A percentile compares a stretch with the other conserved stretches of the same genome.
These are phyloP conservation scores for Kregervanrija pseudodelftensis DNA, from an alignment of 805 yeast species.

Conservation along the genomic window DNA sequence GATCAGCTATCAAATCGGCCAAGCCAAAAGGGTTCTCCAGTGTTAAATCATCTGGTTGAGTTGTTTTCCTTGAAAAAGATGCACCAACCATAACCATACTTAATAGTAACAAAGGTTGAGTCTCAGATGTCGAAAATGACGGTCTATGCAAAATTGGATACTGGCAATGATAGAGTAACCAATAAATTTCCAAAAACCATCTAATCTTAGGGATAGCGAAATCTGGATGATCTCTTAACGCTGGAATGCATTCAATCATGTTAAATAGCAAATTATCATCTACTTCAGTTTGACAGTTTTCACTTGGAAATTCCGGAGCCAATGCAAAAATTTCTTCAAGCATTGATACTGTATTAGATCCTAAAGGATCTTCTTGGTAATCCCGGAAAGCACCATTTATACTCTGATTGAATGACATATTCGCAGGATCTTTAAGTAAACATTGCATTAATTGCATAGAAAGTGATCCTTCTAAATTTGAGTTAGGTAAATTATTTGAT, in stretches of 20 bases:
- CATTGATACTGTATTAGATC: constrained; percentile 14
- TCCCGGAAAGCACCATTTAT: constrained; percentile 13
- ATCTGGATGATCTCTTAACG: constrained; percentile 13
- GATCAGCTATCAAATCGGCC: constrained; percentile 32
- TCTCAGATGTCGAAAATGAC: constrained; percentile 41
- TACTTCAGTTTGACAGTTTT: constrained; percentile 16
- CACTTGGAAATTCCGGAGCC: constrained; percentile 19
- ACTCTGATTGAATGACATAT: constrained; percentile 11
- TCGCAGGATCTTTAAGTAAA: constrained; percentile 12
- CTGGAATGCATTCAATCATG: constrained; percentile 15
- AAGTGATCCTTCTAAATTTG: too few species aligned
- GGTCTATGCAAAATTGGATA: constrained; percentile 41
- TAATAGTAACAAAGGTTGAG: constrained; percentile 45
- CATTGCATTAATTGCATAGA: constrained; percentile 11
- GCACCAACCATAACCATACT: constrained; percentile 55
- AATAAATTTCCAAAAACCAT: constrained; percentile 31
- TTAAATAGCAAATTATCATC: constrained; percentile 11
- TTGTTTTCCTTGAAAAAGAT: constrained; percentile 13
- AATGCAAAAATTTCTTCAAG: constrained; percentile 17
- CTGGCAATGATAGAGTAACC: constrained; percentile 52
- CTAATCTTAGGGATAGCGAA: constrained; percentile 14
- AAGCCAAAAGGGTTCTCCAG: constrained; percentile 20
- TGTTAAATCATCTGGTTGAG: constrained; percentile 1
- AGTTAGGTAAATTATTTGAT: too few species aligned
- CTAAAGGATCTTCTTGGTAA: constrained; percentile 14